These are phyloP conservation scores for Lojkania enalia DNA, from an alignment of 2,329 filamentous ascomycete species.

Conservation along the genomic window DNA sequence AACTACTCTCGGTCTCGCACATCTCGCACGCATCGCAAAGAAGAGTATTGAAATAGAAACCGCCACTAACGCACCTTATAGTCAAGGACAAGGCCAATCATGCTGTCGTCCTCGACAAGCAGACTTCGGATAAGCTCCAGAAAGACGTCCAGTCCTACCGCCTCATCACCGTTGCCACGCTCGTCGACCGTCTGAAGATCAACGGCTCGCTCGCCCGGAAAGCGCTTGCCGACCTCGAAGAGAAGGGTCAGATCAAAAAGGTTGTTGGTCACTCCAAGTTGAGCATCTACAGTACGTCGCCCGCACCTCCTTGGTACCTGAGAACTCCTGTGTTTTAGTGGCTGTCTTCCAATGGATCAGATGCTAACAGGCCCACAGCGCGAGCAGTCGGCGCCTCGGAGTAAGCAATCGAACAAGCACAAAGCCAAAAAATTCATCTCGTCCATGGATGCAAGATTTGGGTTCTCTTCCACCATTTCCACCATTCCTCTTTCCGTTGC, in stretches of 20 bases:
- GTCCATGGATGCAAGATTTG: not conserved
- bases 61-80: constrained; percentile 50
- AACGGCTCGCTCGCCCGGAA: constrained; percentile 94
- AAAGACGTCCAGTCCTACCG: constrained; percentile 99
- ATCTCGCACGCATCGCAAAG: not conserved
- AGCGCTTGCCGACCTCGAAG: constrained; percentile 90
- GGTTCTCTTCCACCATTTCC: not conserved
- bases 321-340: not conserved
- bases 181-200: constrained; percentile 99
- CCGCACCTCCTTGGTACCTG: not conserved
- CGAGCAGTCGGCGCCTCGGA: constrained; percentile 43
- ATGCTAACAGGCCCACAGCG: constrained; percentile 32
- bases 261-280: constrained; percentile 95
- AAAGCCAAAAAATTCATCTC: constrained; percentile 19
- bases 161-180: constrained; percentile 96
- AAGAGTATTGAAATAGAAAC: no score
- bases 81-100: constrained; percentile 99
- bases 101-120: constrained; percentile 98
- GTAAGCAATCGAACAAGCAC: constrained; percentile 30
- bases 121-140: constrained; percentile 96
- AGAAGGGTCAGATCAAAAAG: constrained; percentile 98
- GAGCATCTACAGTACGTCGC: constrained; percentile 91
- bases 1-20: not conserved
- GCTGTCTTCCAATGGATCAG: no score
- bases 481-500: not conserved